Evolutionary conservation across 148 eudicot species (phyloP).

Genomic region (Vaccinium macrocarpon): DNA sequence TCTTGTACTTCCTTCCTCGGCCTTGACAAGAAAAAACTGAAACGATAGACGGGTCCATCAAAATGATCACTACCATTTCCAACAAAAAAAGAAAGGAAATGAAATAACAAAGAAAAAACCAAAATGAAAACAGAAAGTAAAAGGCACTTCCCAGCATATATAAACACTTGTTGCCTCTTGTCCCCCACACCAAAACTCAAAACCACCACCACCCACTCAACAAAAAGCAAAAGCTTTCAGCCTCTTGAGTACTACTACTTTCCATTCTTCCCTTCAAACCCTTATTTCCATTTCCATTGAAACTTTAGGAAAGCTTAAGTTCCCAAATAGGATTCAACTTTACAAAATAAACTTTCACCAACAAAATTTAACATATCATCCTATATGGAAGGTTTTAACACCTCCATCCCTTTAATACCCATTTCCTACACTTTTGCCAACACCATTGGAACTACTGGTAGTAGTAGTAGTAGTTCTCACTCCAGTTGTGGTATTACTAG

Average conservation of each 20-base stretch:
- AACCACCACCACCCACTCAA: background rate
- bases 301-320: conserved; percentile 22
- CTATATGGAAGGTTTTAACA: conserved; percentile 69
- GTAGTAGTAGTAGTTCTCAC: background rate
- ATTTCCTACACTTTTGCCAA: conserved; percentile 38
- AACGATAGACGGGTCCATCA: conserved; percentile 61
- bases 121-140: background rate
- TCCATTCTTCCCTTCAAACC: background rate
- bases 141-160: conserved; percentile 25
- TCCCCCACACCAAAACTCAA: conserved; percentile 3
- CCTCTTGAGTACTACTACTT: no score
- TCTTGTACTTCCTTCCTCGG: conserved; percentile 41
- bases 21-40: conserved; percentile 59
- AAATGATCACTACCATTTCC: conserved; percentile 15
- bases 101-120: background rate
- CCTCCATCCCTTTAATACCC: conserved; percentile 29
- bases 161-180: conserved; percentile 25
- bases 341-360: background rate
- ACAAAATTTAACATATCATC: background rate
- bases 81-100: background rate
- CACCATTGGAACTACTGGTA: background rate
- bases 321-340: conserved; percentile 4
- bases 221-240: no score
- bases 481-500: background rate
- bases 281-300: conserved; percentile 17